Evolutionary conservation across 305 asterid genomes (phyloP), one percentile per base, ranked within the genome.

Genomic region (Stenogyne calaminthoides): DNA sequence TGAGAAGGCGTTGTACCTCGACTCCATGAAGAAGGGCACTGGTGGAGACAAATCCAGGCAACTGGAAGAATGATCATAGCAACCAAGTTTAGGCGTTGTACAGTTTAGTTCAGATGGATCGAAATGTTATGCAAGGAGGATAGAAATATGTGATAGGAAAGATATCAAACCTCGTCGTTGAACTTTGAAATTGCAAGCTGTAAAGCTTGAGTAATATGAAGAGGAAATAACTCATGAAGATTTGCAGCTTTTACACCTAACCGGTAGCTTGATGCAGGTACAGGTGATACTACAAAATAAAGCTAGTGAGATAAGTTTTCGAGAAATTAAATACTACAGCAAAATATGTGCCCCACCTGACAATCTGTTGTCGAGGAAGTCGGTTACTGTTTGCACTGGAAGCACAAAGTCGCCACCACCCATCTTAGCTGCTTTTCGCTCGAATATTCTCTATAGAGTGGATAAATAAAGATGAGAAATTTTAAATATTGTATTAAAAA

Each of bases 331-430:
- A 57, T 18, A 57, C 19, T 12, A 39, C 59, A 54, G 47, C 3
- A 36, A 47, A 55, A 40, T 25, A 71, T 7, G 46, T 11, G 60
- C 54, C 75, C 8, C 42, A 90, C 98, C 97, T 73, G 96, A 84
- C 56, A 84, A 78, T 84, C 81, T 87, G 69, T 78, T 72, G 60
- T 84, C 89, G 71, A 95, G 84, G 83, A 92, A 95, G 83, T 95
- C 93, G 1, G 93, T 81, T 67, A 86, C 91, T 1, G 84, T 85
- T 80, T 95, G 99, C 29, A 87, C 98, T 37, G 99, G 99, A 76
- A 90, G 92, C 9, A 89, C 91, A 55, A 95, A 95, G 80, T 86
- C 80, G 64, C 99, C 99, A 19, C 99, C 99, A 2, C 99, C 99
- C 94, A 95, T 80, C 55, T 56, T 14, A 76, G 99, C 98, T 14